Evolutionary conservation across 2,329 filamentous ascomycete genomes (phyloP).

Genomic region (Zymoseptoria ardabiliae): DNA sequence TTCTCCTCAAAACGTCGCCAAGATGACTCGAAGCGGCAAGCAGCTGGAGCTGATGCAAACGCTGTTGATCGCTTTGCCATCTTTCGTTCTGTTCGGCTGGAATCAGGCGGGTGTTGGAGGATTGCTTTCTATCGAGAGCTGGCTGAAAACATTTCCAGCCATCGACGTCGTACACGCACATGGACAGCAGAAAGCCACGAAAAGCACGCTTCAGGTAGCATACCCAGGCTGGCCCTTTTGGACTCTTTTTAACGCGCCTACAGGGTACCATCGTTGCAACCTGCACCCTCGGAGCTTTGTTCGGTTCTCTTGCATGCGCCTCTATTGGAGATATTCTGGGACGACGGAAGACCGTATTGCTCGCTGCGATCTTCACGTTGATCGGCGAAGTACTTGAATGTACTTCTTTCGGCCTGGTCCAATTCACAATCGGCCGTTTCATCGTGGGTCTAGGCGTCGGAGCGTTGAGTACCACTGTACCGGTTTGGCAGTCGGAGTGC

Average conservation of each 20-base stretch:
- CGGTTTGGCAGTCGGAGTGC: constrained; percentile 42
- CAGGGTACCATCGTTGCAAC: constrained; percentile 36
- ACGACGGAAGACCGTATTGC: constrained; percentile 39
- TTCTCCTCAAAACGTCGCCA: background rate
- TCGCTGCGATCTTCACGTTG: constrained; percentile 34
- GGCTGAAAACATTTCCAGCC: constrained; percentile 41
- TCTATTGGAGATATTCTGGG: constrained; percentile 41
- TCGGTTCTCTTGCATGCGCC: constrained; percentile 41
- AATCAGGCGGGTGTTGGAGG: constrained; percentile 47
- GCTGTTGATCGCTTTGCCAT: constrained; percentile 33
- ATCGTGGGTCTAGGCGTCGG: constrained; percentile 40
- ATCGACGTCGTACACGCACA: constrained; percentile 39
- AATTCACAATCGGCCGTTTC: constrained; percentile 42
- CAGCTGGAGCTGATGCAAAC: constrained; percentile 25
- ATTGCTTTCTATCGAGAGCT: constrained; percentile 35
- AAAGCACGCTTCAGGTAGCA: constrained; percentile 36
- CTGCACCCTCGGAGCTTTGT: constrained; percentile 41
- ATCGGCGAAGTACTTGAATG: constrained; percentile 40
- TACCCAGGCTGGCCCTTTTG: background rate
- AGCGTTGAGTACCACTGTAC: constrained; percentile 38
- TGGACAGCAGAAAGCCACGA: constrained; percentile 37
- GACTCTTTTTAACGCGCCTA: background rate
- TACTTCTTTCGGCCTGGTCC: constrained; percentile 39
- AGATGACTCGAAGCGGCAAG: constrained; percentile 16
- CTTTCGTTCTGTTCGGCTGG: constrained; percentile 46